A percentile compares a stretch with the other conserved stretches of the same genome.
Conservation (phyloP, 163 green algal genomes). For the Scenedesmus sp. region DNA sequence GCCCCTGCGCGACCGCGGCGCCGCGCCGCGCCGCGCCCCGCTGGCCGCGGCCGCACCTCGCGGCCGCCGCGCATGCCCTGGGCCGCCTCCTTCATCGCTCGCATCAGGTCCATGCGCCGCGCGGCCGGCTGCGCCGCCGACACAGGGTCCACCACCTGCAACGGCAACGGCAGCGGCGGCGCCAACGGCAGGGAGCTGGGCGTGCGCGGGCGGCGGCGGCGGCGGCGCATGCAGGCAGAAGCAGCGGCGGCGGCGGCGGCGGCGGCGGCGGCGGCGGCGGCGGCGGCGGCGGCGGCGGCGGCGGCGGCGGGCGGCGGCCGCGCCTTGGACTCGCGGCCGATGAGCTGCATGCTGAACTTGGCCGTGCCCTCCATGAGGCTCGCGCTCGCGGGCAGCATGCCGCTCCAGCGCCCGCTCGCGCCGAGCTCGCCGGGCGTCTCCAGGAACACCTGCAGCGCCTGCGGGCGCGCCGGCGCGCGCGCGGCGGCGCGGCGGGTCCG, state of each 20-base stretch:
- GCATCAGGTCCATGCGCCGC: constrained; percentile 59
- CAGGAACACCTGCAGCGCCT: constrained; percentile 70
- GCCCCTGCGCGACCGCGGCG: neutral
- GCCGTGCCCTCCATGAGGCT: constrained; percentile 63
- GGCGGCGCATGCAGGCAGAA: too few relatives aligned
- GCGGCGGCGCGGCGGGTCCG: too few relatives aligned
- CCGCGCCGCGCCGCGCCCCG: neutral
- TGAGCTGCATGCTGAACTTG: constrained; percentile 66
- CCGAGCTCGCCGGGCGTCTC: constrained; percentile 63
- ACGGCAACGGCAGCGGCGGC: too few relatives aligned
- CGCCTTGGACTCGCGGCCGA: constrained; percentile 53
- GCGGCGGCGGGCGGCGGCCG: neutral
- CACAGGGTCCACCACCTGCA: constrained; percentile 54
- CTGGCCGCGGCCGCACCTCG: constrained; percentile 6
- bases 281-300: too few relatives aligned
- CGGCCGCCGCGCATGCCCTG: constrained; percentile 36
- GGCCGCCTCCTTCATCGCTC: constrained; percentile 61
- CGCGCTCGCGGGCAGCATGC: constrained; percentile 51
- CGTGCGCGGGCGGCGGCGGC: too few relatives aligned
- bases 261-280: too few relatives aligned
- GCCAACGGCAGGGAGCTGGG: too few relatives aligned
- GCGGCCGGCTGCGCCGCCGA: constrained; percentile 60
- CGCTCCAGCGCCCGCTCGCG: constrained; percentile 50
- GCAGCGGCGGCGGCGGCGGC: too few relatives aligned
- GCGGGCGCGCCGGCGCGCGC: too few relatives aligned